Conservation (phyloP, 2,329 filamentous ascomycete species). For the Phaeosphaeriaceae sp. region DNA sequence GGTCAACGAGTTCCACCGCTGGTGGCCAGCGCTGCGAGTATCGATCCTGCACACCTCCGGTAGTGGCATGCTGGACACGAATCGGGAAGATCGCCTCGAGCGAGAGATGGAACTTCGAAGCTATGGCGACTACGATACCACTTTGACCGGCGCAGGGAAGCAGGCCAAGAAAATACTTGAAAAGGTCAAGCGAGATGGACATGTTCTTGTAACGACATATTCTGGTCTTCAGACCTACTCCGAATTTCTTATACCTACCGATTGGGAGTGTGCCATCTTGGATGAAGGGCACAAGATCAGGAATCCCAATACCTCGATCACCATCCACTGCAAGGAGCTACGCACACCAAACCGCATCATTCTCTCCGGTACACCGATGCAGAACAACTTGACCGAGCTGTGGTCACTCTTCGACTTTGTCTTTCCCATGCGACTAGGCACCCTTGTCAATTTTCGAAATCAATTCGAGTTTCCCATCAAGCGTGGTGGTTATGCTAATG, state of each 20-base stretch:
- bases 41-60: slow-evolving; percentile 95
- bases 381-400: slow-evolving; percentile 92
- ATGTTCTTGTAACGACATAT: slow-evolving; percentile 95
- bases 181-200: slow-evolving; percentile 81
- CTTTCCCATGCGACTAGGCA: slow-evolving; percentile 93
- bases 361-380: slow-evolving; percentile 94
- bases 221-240: slow-evolving; percentile 93
- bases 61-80: slow-evolving; percentile 90
- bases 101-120: slow-evolving; percentile 61
- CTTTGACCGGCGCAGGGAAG: slow-evolving; percentile 64
- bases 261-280: slow-evolving; percentile 93
- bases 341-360: slow-evolving; percentile 90
- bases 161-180: slow-evolving; percentile 82
- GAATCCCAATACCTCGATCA: slow-evolving; percentile 94
- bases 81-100: slow-evolving; percentile 67
- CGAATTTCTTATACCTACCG: slow-evolving; percentile 77
- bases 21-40: slow-evolving; percentile 98
- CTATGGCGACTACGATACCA: slow-evolving; percentile 54
- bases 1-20: slow-evolving; percentile 97
- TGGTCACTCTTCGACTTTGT: slow-evolving; percentile 99
- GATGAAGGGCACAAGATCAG: slow-evolving; percentile 99
- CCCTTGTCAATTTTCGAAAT: slow-evolving; percentile 85
- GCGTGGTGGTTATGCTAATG: slow-evolving; percentile 92
- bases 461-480: slow-evolving; percentile 95
- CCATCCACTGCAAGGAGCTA: slow-evolving; percentile 92